These are phyloP conservation scores for Gillenia trifoliata DNA, from an alignment of 306 rosid species.

Conservation along the genomic window DNA sequence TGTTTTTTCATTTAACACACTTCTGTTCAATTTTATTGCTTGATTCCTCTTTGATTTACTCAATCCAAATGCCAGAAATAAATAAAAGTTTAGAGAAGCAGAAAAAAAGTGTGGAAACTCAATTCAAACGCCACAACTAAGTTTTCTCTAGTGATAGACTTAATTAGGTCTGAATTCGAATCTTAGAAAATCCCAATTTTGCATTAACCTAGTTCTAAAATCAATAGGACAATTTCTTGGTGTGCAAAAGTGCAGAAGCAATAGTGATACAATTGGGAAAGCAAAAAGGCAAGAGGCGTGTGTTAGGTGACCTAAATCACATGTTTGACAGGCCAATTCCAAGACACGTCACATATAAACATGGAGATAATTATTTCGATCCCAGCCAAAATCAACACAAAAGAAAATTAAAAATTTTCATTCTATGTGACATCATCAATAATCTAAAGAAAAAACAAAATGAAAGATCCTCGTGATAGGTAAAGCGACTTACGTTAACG, in stretches of 20 bases:
- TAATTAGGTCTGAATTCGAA: not conserved
- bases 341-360: not conserved
- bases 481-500: conserved; percentile 43
- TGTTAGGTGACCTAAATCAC: not conserved
- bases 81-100: too few relatives aligned
- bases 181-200: not conserved
- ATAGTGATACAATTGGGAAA: not conserved
- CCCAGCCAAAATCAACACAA: not conserved
- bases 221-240: not conserved
- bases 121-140: not conserved
- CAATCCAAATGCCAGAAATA: too few relatives aligned
- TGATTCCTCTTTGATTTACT: too few relatives aligned
- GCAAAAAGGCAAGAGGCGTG: not conserved
- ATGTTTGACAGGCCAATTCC: not conserved
- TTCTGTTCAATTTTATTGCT: too few relatives aligned
- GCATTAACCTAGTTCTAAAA: not conserved
- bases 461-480: not conserved
- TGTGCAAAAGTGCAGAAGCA: not conserved
- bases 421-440: not conserved
- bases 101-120: too few relatives aligned
- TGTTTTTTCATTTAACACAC: too few relatives aligned
- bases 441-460: not conserved
- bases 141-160: not conserved
- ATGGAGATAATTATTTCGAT: not conserved
- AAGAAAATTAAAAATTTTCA: not conserved